Evolutionary conservation across 1,284 basidiomycete species (phyloP), one percentile per base, ranked within the genome.

Genomic region (Microbotryum violaceum): DNA sequence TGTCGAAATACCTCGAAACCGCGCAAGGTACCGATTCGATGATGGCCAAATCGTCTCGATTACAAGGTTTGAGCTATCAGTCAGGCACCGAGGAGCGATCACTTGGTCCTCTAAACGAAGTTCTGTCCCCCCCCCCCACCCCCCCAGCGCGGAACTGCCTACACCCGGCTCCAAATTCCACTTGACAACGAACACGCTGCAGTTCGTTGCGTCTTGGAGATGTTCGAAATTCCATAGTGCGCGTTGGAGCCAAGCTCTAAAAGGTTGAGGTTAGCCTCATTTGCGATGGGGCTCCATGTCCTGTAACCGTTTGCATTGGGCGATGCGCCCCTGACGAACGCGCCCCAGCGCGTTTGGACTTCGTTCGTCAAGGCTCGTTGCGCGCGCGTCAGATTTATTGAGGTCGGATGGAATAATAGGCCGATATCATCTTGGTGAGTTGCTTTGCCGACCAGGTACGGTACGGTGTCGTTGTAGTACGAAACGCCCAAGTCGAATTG

Each of bases 371-470:
- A 52, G 4, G 50, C 37, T 1, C 27, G 14, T 50, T 68, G 65
- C 1, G 54, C 56, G 8, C 49, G 12, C 21, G 56, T 54, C 37
- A 63, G 31, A 18, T 25, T 9, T 8, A 52, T 42, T 6, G 25
- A n/a, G 18, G 52, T 25, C 5, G 58, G 54, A 46, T 29, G 44
- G 49, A 70, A 71, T 16, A 68, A 42, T 42, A 54, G 44, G n/a
- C 58, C 23, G 49, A 70, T 67, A 44, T 70, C 69, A 48, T 70
- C 69, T 58, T 52, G 37, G 58, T 67, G 65, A 2, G 33, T 49
- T 37, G 61, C 60, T 9, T 59, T 56, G 31, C 27, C 27, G 7
- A 23, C 25, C 37, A 52, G 60, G 29, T 46, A 31, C 4, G 45
- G 3, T 25, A 21, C 12, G 4, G 21, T 14, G 18, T 27, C 25